Evolutionary conservation across 352 stramenopile genomes (phyloP).

Genomic region (Globisporangium solare): DNA sequence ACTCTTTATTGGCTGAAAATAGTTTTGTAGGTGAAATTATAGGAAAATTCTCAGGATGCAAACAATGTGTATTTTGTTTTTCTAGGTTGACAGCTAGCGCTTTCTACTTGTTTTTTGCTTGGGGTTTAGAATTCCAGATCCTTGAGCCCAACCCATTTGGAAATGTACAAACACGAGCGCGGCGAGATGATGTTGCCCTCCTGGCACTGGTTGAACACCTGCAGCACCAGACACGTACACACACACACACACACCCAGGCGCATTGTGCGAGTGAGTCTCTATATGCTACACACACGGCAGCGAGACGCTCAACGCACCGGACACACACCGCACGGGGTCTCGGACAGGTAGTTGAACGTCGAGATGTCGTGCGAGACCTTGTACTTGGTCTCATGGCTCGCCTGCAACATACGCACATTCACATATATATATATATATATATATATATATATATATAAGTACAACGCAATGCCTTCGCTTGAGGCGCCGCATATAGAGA

Average conservation of each 20-base stretch:
- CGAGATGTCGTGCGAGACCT: conserved; percentile 82
- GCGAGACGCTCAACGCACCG: conserved; percentile 34
- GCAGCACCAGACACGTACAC: conserved; percentile 13
- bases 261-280: neutral
- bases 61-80: neutral
- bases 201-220: conserved; percentile 89
- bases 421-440: neutral
- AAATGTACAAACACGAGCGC: conserved; percentile 88
- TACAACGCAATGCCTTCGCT: too few species aligned
- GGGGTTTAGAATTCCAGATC: conserved; percentile 73
- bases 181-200: conserved; percentile 90
- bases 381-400: conserved; percentile 84
- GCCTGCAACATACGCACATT: conserved; percentile 20
- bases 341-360: conserved; percentile 88
- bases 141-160: conserved; percentile 88
- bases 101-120: too few species aligned
- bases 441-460: too few species aligned
- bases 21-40: neutral
- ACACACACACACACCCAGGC: too few species aligned
- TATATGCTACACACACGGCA: neutral
- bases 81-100: neutral
- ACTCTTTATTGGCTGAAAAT: conserved; percentile 1
- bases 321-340: conserved; percentile 86
- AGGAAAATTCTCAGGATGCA: neutral
- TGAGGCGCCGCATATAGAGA: neutral